Evolutionary conservation across 225 moss, liverwort and hornwort species (phyloP).

Genomic region (Physcomitrium patens): DNA sequence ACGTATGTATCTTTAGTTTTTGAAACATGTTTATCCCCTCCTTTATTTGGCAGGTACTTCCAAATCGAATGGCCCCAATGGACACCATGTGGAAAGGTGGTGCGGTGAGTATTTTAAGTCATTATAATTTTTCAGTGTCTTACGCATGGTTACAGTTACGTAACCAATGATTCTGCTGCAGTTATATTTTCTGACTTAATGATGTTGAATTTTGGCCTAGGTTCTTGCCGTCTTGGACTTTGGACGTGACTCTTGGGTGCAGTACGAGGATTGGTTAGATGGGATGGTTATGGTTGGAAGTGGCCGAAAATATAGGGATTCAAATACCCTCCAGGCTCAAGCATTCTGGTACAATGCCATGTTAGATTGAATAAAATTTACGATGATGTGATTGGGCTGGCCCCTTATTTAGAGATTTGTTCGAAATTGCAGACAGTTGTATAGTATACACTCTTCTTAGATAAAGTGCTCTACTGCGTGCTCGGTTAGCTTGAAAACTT

Average conservation of each 20-base stretch:
- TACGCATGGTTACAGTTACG: not conserved
- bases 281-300: slow-evolving; percentile 85
- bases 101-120: slow-evolving; percentile 50
- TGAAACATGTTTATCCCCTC: not conserved
- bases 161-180: slow-evolving; percentile 4
- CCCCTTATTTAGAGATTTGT: not conserved
- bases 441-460: not conserved
- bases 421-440: not conserved
- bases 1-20: not conserved
- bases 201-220: slow-evolving; percentile 41
- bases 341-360: slow-evolving; percentile 87
- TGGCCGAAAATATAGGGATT: slow-evolving; percentile 92
- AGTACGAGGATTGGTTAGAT: slow-evolving; percentile 93
- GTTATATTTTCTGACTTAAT: slow-evolving; percentile 15
- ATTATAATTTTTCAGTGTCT: not conserved
- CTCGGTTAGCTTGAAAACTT: not conserved
- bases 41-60: slow-evolving; percentile 63
- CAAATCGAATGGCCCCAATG: slow-evolving; percentile 83
- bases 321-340: slow-evolving; percentile 85
- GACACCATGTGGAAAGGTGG: slow-evolving; percentile 95
- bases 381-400: not conserved
- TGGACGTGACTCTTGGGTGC: slow-evolving; percentile 92
- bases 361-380: slow-evolving; percentile 43
- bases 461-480: not conserved
- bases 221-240: slow-evolving; percentile 93